Evolutionary conservation across 495 filamentous ascomycete species (phyloP).

Genomic region (Neurospora intermedia): DNA sequence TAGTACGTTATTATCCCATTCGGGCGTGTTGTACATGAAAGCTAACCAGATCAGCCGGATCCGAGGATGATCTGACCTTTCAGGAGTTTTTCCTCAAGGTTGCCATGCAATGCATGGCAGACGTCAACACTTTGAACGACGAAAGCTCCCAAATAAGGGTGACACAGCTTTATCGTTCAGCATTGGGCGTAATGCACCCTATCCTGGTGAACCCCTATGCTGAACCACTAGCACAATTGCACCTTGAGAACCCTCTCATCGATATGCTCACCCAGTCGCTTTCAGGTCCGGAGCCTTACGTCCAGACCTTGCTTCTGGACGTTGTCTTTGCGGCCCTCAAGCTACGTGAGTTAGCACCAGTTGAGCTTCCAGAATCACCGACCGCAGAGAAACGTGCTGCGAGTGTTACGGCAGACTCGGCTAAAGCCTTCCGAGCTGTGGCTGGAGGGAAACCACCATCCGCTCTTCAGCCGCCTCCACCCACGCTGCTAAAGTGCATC

Average conservation of each 20-base stretch:
- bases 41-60: slow-evolving; percentile 28
- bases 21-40: background rate
- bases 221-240: slow-evolving; percentile 51
- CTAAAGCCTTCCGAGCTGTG: slow-evolving; percentile 15
- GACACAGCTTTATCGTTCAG: slow-evolving; percentile 54
- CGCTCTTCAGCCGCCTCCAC: slow-evolving; percentile 46
- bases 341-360: slow-evolving; percentile 43
- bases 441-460: slow-evolving; percentile 20
- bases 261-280: slow-evolving; percentile 56
- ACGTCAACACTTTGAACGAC: slow-evolving; percentile 29
- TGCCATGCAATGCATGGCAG: slow-evolving; percentile 45
- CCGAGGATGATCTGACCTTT: slow-evolving; percentile 41
- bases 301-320: slow-evolving; percentile 67
- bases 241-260: slow-evolving; percentile 63
- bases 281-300: slow-evolving; percentile 47
- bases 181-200: slow-evolving; percentile 62
- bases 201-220: slow-evolving; percentile 64
- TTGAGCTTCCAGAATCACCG: slow-evolving; percentile 33
- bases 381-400: slow-evolving; percentile 30
- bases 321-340: slow-evolving; percentile 61
- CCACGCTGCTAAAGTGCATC: slow-evolving; percentile 70
- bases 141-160: slow-evolving; percentile 28
- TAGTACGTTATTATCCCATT: slow-evolving; percentile 22
- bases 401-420: slow-evolving; percentile 17
- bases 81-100: slow-evolving; percentile 53